These are phyloP conservation scores for Leccinum griseonigrum DNA, from an alignment of 1,284 basidiomycete genomes.

Conservation along the genomic window DNA sequence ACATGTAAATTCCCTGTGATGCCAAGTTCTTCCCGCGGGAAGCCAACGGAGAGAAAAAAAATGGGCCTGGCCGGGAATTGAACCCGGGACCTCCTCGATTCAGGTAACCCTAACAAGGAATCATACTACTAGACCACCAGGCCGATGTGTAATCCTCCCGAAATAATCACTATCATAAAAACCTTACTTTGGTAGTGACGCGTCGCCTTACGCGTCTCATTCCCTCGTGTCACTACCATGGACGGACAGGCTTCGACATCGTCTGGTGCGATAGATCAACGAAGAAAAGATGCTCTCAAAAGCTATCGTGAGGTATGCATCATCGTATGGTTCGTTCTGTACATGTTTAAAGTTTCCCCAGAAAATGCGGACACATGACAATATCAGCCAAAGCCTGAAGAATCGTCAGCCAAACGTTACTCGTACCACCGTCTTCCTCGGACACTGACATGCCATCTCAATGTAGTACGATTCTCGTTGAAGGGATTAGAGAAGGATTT, in stretches of 20 bases:
- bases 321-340: not conserved
- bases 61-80: constrained; percentile 79
- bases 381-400: constrained; percentile 81
- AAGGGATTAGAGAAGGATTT: constrained; percentile 89
- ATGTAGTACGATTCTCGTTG: constrained; percentile 74
- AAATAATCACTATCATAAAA: not conserved
- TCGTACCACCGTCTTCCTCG: not conserved
- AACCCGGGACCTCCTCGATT: constrained; percentile 75
- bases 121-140: constrained; percentile 55
- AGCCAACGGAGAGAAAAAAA: constrained; percentile 17
- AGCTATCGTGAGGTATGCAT: constrained; percentile 60
- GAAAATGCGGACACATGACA: constrained; percentile 91
- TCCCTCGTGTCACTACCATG: constrained; percentile 37
- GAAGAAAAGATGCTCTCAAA: constrained; percentile 63
- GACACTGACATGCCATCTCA: constrained; percentile 1
- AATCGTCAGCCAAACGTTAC: constrained; percentile 56
- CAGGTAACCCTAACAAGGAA: constrained; percentile 47
- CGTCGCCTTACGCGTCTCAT: constrained; percentile 21
- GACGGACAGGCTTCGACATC: constrained; percentile 54
- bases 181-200: constrained; percentile 23
- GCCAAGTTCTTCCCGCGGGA: no score
- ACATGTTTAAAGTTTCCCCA: constrained; percentile 35
- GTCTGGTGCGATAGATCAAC: constrained; percentile 54
- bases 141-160: constrained; percentile 17
- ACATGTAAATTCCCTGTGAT: no score